A percentile compares a stretch with the other conserved stretches of the same genome.
Conservation (phyloP, 192 early-diverging fungal species). For the Chytriomyces hyalinus region DNA sequence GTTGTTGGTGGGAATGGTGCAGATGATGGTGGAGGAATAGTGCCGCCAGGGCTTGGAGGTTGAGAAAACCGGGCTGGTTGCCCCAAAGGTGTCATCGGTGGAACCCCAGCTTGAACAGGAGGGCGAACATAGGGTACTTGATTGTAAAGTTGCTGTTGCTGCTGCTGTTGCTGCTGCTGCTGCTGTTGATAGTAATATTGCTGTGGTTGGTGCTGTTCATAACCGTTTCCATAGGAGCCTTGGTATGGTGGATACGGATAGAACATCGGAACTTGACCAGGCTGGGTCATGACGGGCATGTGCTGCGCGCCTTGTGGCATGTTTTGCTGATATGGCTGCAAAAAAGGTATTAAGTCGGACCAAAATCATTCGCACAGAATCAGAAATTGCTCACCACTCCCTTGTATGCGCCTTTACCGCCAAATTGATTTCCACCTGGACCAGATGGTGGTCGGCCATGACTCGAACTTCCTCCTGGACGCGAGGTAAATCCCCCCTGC, state of each 20-base stretch:
- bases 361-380: background rate
- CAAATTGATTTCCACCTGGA: background rate
- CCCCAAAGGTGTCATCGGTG: slow-evolving; percentile 13
- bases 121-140: background rate
- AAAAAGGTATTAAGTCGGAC: background rate
- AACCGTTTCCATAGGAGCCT: background rate
- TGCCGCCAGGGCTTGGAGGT: slow-evolving; percentile 13
- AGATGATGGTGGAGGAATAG: slow-evolving; percentile 40
- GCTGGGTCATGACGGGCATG: slow-evolving; percentile 17
- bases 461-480: background rate
- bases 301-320: background rate
- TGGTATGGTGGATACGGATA: slow-evolving; percentile 14
- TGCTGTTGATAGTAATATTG: background rate
- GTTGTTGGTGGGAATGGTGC: slow-evolving; percentile 31
- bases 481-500: slow-evolving; percentile 9
- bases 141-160: too few species aligned
- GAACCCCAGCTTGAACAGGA: background rate
- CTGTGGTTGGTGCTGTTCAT: slow-evolving; percentile 5
- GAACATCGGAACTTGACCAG: slow-evolving; percentile 1
- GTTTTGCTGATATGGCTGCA: background rate
- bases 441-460: slow-evolving; percentile 10
- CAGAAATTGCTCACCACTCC: slow-evolving; percentile 7
- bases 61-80: slow-evolving; percentile 23
- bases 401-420: slow-evolving; percentile 9
- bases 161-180: background rate